Evolutionary conservation across 805 yeast genomes (phyloP).

Genomic region (Torulaspora gathmanii): DNA sequence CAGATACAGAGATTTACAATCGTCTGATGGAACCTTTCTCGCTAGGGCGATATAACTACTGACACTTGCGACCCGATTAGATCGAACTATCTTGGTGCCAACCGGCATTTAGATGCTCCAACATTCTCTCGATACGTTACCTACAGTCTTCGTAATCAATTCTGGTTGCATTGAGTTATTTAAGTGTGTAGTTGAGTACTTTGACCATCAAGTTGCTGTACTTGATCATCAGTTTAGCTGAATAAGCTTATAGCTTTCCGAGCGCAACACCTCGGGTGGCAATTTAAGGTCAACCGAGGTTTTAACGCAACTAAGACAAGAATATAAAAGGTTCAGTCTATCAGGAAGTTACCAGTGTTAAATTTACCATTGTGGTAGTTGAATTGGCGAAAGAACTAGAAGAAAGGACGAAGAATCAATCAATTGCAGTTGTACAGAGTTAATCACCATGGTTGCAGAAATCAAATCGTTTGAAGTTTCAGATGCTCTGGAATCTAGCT

Average conservation of each 20-base stretch:
- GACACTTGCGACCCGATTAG: neutral
- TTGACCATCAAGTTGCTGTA: neutral
- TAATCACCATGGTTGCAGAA: slow-evolving; percentile 9
- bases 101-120: neutral
- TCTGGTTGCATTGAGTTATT: neutral
- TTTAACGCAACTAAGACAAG: neutral
- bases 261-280: slow-evolving; percentile 2
- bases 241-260: neutral
- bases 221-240: neutral
- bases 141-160: neutral
- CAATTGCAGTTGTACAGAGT: neutral
- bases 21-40: neutral
- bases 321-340: neutral
- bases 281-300: slow-evolving; percentile 3
- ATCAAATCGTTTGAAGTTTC: slow-evolving; percentile 40
- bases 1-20: neutral
- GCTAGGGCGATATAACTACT: neutral
- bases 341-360: neutral
- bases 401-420: neutral
- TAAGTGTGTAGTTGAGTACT: neutral
- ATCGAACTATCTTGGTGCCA: neutral
- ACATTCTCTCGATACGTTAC: neutral
- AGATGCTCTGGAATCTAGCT: slow-evolving; percentile 37
- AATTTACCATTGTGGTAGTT: neutral
- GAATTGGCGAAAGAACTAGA: neutral